These are phyloP conservation scores for Podaxis carcinomalis DNA, from an alignment of 768 basidiomycete species.

Conservation along the genomic window DNA sequence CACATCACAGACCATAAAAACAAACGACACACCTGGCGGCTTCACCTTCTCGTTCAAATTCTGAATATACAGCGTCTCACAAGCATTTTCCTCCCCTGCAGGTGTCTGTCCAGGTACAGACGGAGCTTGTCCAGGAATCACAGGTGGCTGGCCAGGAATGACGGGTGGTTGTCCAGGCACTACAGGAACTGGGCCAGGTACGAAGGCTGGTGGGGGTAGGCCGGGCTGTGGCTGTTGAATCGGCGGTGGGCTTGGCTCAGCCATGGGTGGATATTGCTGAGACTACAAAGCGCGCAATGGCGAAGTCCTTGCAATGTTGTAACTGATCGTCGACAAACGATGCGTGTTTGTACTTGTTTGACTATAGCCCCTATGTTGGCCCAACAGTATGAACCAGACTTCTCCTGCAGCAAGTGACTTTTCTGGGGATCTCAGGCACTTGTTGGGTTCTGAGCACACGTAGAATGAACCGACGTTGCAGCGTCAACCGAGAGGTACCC, in stretches of 20 bases:
- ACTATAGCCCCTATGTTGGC: too few relatives aligned
- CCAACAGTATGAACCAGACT: too few relatives aligned
- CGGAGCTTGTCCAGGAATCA: slow-evolving; percentile 2
- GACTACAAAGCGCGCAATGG: not conserved
- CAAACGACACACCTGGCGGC: slow-evolving; percentile 50
- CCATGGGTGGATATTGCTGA: not conserved
- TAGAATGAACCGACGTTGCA: too few relatives aligned
- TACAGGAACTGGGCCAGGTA: not conserved
- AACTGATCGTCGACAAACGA: not conserved
- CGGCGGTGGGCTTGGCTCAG: slow-evolving; percentile 2
- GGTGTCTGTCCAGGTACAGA: not conserved
- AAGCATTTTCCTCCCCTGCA: slow-evolving; percentile 40
- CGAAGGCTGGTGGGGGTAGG: slow-evolving; percentile 1
- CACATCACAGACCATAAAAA: not conserved
- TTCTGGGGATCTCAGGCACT: too few relatives aligned
- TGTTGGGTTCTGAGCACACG: too few relatives aligned
- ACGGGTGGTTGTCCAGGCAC: not conserved
- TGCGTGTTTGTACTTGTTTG: not conserved
- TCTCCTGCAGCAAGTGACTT: too few relatives aligned
- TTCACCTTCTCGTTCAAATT: slow-evolving; percentile 96
- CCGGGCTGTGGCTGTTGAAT: slow-evolving; percentile 7
- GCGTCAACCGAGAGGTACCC: too few relatives aligned
- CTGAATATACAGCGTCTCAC: slow-evolving; percentile 93
- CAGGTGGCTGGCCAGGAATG: slow-evolving; percentile 4
- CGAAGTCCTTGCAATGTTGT: not conserved